These are phyloP conservation scores for Diaporthe batatas DNA, from an alignment of 2,329 filamentous ascomycete genomes.

Conservation along the genomic window DNA sequence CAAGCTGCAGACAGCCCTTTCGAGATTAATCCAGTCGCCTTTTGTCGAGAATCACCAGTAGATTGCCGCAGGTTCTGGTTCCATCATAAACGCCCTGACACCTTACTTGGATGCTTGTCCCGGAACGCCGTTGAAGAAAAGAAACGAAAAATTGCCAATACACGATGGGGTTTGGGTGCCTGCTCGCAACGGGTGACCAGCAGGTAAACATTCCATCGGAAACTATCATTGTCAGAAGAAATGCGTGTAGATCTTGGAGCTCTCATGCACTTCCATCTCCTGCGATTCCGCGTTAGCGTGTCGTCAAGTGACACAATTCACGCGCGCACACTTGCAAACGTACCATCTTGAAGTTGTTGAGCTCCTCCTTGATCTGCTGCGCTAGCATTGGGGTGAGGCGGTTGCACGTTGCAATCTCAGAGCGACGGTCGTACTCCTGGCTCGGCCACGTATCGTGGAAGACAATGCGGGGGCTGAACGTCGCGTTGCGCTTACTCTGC, in stretches of 20 bases:
- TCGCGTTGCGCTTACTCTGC: conserved; percentile 71
- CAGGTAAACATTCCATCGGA: conserved; percentile 40
- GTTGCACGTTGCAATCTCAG: conserved; percentile 98
- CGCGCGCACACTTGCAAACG: conserved; percentile 50
- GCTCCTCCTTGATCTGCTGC: conserved; percentile 99
- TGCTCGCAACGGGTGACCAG: conserved; percentile 21
- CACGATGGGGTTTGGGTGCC: conserved; percentile 54
- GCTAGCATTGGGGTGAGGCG: conserved; percentile 95
- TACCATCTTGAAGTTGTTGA: conserved; percentile 99
- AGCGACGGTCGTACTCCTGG: conserved; percentile 94
- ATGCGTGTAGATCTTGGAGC: conserved; percentile 99
- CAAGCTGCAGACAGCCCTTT: conserved; percentile 20
- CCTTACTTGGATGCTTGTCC: conserved; percentile 46
- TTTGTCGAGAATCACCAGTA: conserved; percentile 20
- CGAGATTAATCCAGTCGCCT: conserved; percentile 39
- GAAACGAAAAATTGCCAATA: conserved; percentile 66
- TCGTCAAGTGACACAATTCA: conserved; percentile 43
- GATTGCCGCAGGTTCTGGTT: conserved; percentile 37
- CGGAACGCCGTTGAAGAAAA: conserved; percentile 54
- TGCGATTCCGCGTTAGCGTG: conserved; percentile 62
- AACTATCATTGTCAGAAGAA: conserved; percentile 83
- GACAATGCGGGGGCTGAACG: conserved; percentile 92
- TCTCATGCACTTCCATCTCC: conserved; percentile 99
- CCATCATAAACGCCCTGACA: conserved; percentile 47
- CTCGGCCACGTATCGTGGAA: conserved; percentile 98